Percentiles rank a stretch among this genome's conserved stretches.
Evolutionary conservation across 2,329 filamentous ascomycete genomes (phyloP).

Genomic region (Aspergillus sergii): DNA sequence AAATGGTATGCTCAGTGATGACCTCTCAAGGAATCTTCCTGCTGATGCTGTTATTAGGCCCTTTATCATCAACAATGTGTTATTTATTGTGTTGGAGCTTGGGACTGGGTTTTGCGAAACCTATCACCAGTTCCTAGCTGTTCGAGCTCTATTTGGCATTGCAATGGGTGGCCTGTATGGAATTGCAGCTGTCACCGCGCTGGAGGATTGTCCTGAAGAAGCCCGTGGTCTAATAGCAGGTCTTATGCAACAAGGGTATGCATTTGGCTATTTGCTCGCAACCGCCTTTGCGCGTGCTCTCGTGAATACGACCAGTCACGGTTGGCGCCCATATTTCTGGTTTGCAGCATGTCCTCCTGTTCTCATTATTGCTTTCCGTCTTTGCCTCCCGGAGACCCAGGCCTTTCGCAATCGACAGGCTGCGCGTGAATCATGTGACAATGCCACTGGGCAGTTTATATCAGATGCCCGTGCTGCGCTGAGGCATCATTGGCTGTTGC

Average conservation of each 20-base stretch:
- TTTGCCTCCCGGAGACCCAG: conserved; percentile 77
- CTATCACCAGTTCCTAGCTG: conserved; percentile 61
- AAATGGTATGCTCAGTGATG: conserved; percentile 39
- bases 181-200: conserved; percentile 62
- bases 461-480: conserved; percentile 77
- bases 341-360: conserved; percentile 81
- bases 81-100: conserved; percentile 64
- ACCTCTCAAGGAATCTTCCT: too few relatives aligned
- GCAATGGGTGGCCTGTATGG: conserved; percentile 67
- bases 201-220: conserved; percentile 62
- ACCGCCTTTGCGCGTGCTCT: conserved; percentile 55
- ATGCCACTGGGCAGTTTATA: conserved; percentile 62
- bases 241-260: conserved; percentile 66
- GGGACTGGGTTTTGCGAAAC: conserved; percentile 62
- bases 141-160: conserved; percentile 63
- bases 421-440: conserved; percentile 56
- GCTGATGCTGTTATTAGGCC: conserved; percentile 39
- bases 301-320: conserved; percentile 71
- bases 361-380: conserved; percentile 76
- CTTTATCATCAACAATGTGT: conserved; percentile 61
- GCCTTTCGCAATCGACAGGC: conserved; percentile 68
- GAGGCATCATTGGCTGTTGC: conserved; percentile 75
- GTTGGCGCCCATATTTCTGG: conserved; percentile 86
- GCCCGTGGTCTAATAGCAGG: conserved; percentile 64
- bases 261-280: conserved; percentile 65